These are phyloP conservation scores for Ascochyta pisi DNA, from an alignment of 2,329 filamentous ascomycete genomes.

Conservation along the genomic window DNA sequence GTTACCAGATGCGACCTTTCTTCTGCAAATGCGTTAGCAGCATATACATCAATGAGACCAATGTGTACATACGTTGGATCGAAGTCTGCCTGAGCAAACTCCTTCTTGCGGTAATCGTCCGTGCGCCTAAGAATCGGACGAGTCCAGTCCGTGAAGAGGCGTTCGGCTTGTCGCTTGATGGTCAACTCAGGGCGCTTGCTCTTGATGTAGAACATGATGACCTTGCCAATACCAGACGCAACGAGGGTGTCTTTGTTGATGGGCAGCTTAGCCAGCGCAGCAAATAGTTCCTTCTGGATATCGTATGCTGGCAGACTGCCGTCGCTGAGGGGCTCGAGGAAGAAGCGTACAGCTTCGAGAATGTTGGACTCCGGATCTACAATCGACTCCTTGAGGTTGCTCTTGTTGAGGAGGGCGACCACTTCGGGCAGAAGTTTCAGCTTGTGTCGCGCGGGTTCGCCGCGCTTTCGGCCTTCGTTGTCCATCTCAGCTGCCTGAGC, in stretches of 20 bases:
- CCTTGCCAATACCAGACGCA: constrained; percentile 93
- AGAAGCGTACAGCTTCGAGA: constrained; percentile 93
- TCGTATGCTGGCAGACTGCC: constrained; percentile 95
- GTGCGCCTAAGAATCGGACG: constrained; percentile 91
- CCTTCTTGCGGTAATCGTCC: constrained; percentile 94
- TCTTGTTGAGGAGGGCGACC: constrained; percentile 84
- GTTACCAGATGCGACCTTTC: constrained; percentile 33
- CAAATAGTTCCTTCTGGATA: constrained; percentile 94
- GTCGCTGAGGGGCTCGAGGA: constrained; percentile 93
- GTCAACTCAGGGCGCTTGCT: constrained; percentile 85
- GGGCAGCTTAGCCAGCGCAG: constrained; percentile 77
- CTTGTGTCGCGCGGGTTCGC: constrained; percentile 87
- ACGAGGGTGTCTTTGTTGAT: constrained; percentile 90
- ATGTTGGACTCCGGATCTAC: constrained; percentile 96
- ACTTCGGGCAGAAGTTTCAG: constrained; percentile 93
- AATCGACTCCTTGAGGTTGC: constrained; percentile 81
- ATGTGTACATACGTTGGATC: constrained; percentile 59
- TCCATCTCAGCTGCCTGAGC: constrained; percentile 87
- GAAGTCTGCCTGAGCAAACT: constrained; percentile 64
- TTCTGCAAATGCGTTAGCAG: constrained; percentile 34
- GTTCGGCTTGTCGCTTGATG: constrained; percentile 94
- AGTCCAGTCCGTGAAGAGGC: constrained; percentile 94
- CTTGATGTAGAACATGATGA: constrained; percentile 95
- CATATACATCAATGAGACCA: neutral
- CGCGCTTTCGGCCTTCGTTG: constrained; percentile 78